Evolutionary conservation across 2,329 filamentous ascomycete genomes (phyloP).

Genomic region (Didymella keratinophila): DNA sequence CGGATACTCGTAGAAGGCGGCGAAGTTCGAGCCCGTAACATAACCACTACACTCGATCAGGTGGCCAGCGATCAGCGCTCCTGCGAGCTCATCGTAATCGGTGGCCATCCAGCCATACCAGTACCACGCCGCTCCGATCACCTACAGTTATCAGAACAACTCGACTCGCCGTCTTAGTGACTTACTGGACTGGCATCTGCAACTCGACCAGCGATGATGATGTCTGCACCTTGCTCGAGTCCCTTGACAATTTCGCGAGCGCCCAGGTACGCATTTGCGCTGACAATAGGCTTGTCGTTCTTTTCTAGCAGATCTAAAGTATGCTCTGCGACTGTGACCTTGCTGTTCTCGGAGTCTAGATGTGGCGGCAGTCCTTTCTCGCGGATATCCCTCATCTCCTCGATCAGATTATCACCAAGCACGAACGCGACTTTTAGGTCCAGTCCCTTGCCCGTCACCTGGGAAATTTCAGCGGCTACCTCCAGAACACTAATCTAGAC

Average conservation of each 20-base stretch:
- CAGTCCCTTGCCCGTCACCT: conserved; percentile 48
- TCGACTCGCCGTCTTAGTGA: neutral
- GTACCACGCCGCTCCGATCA: conserved; percentile 64
- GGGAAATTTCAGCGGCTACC: neutral
- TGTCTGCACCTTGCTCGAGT: conserved; percentile 44
- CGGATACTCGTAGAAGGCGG: conserved; percentile 58
- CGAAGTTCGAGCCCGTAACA: conserved; percentile 63
- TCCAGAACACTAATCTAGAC: neutral
- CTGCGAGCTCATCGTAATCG: conserved; percentile 59
- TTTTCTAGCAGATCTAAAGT: conserved; percentile 52
- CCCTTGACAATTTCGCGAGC: conserved; percentile 48
- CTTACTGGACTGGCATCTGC: conserved; percentile 46
- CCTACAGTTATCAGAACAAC: conserved; percentile 32
- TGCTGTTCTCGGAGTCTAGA: conserved; percentile 52
- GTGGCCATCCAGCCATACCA: conserved; percentile 63
- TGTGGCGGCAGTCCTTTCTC: conserved; percentile 53
- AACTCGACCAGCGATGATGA: conserved; percentile 46
- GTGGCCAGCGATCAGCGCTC: conserved; percentile 54
- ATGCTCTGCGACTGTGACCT: conserved; percentile 47
- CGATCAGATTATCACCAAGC: conserved; percentile 56
- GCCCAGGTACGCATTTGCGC: conserved; percentile 63
- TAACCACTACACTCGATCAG: conserved; percentile 59
- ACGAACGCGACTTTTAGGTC: conserved; percentile 57
- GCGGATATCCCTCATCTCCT: conserved; percentile 38
- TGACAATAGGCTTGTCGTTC: conserved; percentile 50